Conservation (phyloP, 2,329 filamentous ascomycete species). For the Sarocladiaceae sp. region DNA sequence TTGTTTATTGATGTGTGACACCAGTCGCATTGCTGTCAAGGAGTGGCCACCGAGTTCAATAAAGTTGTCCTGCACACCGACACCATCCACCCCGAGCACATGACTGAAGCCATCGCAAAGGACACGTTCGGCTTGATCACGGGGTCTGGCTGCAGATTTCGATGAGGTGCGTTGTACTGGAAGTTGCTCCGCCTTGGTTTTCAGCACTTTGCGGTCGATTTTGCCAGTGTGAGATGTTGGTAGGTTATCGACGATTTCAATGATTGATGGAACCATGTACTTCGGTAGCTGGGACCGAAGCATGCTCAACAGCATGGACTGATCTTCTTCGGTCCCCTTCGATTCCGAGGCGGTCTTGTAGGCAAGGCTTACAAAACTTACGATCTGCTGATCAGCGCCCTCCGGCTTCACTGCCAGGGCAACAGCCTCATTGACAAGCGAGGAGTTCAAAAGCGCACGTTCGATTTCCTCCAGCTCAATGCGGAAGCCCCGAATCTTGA, state of each 20-base stretch:
- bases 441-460: constrained; percentile 12
- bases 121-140: constrained; percentile 6
- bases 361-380: too few relatives aligned
- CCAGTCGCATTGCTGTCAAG: constrained; percentile 12
- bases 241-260: constrained; percentile 18
- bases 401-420: too few relatives aligned
- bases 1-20: constrained; percentile 1
- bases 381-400: too few relatives aligned
- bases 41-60: constrained; percentile 13
- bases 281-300: constrained; percentile 13
- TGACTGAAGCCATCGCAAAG: constrained; percentile 8
- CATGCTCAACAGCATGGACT: too few relatives aligned
- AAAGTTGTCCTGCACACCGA: constrained; percentile 11
- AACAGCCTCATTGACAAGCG: constrained; percentile 14
- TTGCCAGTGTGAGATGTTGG: constrained; percentile 21
- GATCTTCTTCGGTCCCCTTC: too few relatives aligned
- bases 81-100: not conserved
- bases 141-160: constrained; percentile 6
- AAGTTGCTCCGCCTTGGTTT: too few relatives aligned
- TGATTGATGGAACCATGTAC: constrained; percentile 20
- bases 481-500: constrained; percentile 25
- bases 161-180: too few relatives aligned
- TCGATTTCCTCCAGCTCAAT: constrained; percentile 24
- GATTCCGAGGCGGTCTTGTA: too few relatives aligned
- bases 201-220: constrained; percentile 17